A percentile compares a stretch with the other conserved stretches of the same genome.
phyloP scores from a whole-genome alignment of 2,329 filamentous ascomycete species.

The Talaromyces marneffei region DNA sequence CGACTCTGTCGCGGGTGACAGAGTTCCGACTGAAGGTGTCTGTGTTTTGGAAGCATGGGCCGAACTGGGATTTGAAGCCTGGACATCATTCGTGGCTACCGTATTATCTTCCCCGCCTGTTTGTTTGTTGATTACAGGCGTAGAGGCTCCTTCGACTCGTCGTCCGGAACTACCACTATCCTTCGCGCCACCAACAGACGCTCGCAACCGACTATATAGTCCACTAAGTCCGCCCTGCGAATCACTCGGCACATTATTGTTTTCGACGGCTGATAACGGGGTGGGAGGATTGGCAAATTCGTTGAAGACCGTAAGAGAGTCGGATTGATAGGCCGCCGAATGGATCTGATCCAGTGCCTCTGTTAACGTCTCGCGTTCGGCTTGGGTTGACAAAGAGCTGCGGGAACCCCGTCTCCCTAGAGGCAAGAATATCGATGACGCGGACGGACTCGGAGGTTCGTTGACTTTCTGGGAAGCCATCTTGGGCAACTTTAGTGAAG shows the following conservation, averaged over 20 bases:
- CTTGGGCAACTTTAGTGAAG: slow-evolving; percentile 1
- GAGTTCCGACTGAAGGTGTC: slow-evolving; percentile 30
- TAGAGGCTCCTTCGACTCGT: slow-evolving; percentile 19
- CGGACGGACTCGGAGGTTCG: slow-evolving; percentile 39
- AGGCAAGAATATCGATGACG: slow-evolving; percentile 41
- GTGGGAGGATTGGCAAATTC: slow-evolving; percentile 67
- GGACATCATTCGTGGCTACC: slow-evolving; percentile 19
- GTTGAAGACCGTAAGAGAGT: slow-evolving; percentile 85
- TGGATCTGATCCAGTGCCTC: slow-evolving; percentile 83
- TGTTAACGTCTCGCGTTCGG: slow-evolving; percentile 69
- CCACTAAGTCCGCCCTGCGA: slow-evolving; percentile 82
- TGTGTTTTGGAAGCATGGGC: slow-evolving; percentile 34
- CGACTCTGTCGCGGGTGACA: slow-evolving; percentile 27
- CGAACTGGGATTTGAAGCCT: slow-evolving; percentile 26
- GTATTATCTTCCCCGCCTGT: slow-evolving; percentile 12
- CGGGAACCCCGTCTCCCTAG: slow-evolving; percentile 45
- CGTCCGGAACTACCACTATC: slow-evolving; percentile 40
- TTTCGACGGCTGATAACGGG: slow-evolving; percentile 58
- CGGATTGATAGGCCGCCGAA: slow-evolving; percentile 76
- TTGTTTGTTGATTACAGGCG: slow-evolving; percentile 19
- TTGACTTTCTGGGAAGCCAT: slow-evolving; percentile 36
- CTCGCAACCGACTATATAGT: slow-evolving; percentile 77
- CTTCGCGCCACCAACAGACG: slow-evolving; percentile 68
- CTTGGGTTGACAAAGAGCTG: slow-evolving; percentile 47
- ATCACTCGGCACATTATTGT: slow-evolving; percentile 60